These are phyloP conservation scores for Ceratocystis eucalypticola DNA, from an alignment of 2,329 filamentous ascomycete species.

Conservation along the genomic window DNA sequence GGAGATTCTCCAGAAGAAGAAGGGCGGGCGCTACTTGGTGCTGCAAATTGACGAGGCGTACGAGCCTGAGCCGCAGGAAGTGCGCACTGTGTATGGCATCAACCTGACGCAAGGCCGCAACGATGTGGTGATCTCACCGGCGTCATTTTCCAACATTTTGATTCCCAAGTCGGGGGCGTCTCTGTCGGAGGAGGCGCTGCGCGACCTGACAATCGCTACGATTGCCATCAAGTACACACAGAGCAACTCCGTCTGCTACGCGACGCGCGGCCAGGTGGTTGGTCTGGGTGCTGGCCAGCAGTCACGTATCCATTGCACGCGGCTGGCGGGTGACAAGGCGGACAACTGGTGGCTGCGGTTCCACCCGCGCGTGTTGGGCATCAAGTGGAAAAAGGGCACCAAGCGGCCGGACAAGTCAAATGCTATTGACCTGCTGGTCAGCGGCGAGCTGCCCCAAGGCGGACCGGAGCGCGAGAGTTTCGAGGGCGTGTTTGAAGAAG, in stretches of 20 bases:
- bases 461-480: constrained; percentile 78
- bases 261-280: constrained; percentile 81
- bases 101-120: constrained; percentile 85
- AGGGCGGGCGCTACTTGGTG: constrained; percentile 91
- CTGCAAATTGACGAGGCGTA: constrained; percentile 88
- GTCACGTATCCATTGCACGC: constrained; percentile 95
- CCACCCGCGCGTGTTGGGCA: constrained; percentile 71
- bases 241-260: constrained; percentile 98
- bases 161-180: constrained; percentile 64
- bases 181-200: constrained; percentile 67
- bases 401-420: constrained; percentile 98
- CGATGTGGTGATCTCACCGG: constrained; percentile 71
- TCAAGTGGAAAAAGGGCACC: constrained; percentile 95
- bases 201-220: constrained; percentile 86
- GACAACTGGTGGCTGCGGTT: constrained; percentile 99
- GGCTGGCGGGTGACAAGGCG: constrained; percentile 91
- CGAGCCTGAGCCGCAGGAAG: constrained; percentile 66
- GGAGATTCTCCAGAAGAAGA: constrained; percentile 92
- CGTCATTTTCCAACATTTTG: constrained; percentile 74
- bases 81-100: constrained; percentile 79
- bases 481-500: constrained; percentile 79
- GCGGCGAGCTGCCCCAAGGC: constrained; percentile 70
- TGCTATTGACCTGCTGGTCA: constrained; percentile 88
- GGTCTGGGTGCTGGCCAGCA: constrained; percentile 94
- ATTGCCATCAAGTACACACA: constrained; percentile 98